phyloP scores from a whole-genome alignment of 1,139 yeast genomes.

The Kodamaea plutei region DNA sequence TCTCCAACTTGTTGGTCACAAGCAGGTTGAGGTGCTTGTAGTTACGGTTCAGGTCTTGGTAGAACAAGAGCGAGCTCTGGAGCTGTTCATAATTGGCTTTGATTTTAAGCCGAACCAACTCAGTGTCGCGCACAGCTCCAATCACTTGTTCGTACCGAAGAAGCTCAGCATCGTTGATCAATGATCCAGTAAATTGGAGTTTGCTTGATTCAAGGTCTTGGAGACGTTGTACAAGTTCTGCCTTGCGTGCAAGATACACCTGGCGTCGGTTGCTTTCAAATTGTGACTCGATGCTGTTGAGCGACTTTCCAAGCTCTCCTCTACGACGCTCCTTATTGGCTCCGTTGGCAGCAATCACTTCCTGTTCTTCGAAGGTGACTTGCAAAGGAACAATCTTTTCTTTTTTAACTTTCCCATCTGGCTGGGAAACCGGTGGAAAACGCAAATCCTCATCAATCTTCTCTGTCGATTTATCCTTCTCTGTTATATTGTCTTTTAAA shows the following conservation, averaged over 20 bases:
- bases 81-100: constrained; percentile 33
- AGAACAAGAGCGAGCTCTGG: constrained; percentile 31
- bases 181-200: constrained; percentile 19
- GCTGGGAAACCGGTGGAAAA: too few relatives aligned
- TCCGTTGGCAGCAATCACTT: constrained; percentile 24
- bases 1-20: constrained; percentile 34
- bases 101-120: constrained; percentile 33
- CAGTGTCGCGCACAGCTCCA: constrained; percentile 36
- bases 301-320: constrained; percentile 16
- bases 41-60: constrained; percentile 36
- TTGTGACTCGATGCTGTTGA: constrained; percentile 16
- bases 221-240: constrained; percentile 24
- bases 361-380: constrained; percentile 10
- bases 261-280: constrained; percentile 16
- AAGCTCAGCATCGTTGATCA: constrained; percentile 30
- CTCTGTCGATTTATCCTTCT: constrained; percentile 1
- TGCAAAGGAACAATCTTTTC: not conserved
- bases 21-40: constrained; percentile 31
- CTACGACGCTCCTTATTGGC: constrained; percentile 25
- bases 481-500: not conserved
- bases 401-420: too few relatives aligned
- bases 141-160: constrained; percentile 27
- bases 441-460: too few relatives aligned
- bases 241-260: constrained; percentile 22
- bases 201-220: constrained; percentile 24